Base-by-base conservation (phyloP, 768 basidiomycete genomes). In the Lepiota venenata region DNA sequence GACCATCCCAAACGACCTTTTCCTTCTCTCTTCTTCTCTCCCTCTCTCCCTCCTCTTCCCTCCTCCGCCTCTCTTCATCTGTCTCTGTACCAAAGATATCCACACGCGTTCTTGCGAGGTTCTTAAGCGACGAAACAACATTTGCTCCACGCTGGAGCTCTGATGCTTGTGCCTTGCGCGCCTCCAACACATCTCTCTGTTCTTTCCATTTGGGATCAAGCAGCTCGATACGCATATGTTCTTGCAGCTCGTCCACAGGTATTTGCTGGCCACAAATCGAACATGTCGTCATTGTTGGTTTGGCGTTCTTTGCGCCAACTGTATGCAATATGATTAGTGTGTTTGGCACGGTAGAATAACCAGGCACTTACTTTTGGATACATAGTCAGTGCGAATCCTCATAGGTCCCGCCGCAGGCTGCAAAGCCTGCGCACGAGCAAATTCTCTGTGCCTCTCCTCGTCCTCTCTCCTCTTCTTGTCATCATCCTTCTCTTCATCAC, bases 181-280 rank as follows among this genome's bases (percentile, higher is more conserved):
- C 82, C 67, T 99, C 97, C 62, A 95, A 72, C 10, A 74, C 80
- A 63, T 93, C 88, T 59, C 96, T 89, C 67, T 96, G 93, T 58
- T 94, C 93, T 69, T 98, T 98, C 95, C 96, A 99, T 68, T 88
- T 85, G 39, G 97, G 97, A 71, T 99, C 97, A 61, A 99, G 81
- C 57, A 98, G 71, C 67, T 99, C 97, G 66, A 98, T 98, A 62
- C 97, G 91, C 84, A 98, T 94, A 69, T 98, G 97, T 67, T 98
- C 95, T 61, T 96, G 84, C 42, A 98, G 75, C 67, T 98, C 96
- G 71, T 97, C 91, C 63, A 95, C 88, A 22, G 97, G 88, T 36
- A 99, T 91, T 69, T 93, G 88, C 68, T 98, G 95, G n/a, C 90
- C 88, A 72, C 95, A 97, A 62, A 98, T 88, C 15, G 87, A 80